Conservation (phyloP, 176 grass and related monocot genomes). For the Eragrostis nindensis region DNA sequence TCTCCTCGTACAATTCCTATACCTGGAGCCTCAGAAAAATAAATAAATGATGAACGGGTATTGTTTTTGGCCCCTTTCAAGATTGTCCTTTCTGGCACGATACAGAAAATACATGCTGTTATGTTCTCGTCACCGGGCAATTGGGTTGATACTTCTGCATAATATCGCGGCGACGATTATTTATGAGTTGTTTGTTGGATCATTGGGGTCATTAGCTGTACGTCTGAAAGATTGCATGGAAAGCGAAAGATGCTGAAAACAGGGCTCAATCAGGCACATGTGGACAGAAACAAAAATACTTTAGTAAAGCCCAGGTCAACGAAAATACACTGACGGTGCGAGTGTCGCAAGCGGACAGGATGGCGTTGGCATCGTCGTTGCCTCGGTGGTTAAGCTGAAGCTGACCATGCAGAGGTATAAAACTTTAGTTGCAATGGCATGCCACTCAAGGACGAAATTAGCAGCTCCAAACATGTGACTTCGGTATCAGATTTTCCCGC, state of each 20-base stretch:
- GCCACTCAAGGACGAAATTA: background rate
- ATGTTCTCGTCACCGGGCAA: background rate
- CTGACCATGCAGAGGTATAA: background rate
- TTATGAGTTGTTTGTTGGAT: background rate
- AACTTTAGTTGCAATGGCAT: background rate
- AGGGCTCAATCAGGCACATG: constrained; percentile 11
- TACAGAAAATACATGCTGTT: background rate
- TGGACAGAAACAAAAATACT: background rate
- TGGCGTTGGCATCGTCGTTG: constrained; percentile 2
- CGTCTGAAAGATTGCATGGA: background rate
- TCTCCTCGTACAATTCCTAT: no score
- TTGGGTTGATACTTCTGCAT: background rate
- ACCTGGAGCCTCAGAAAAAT: no score
- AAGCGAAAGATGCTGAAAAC: constrained; percentile 34
- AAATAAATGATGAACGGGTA: no score
- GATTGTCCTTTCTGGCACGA: background rate
- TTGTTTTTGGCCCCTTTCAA: background rate
- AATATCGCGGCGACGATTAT: background rate
- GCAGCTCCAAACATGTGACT: background rate
- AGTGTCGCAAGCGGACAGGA: constrained; percentile 10
- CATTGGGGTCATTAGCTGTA: constrained; percentile 28
- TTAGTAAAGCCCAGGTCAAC: constrained; percentile 24
- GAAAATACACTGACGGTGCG: constrained; percentile 28
- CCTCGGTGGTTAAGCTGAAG: background rate
- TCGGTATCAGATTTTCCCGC: background rate